Base-by-base conservation (phyloP, 2,329 filamentous ascomycete genomes). In the Didymella keratinophila region DNA sequence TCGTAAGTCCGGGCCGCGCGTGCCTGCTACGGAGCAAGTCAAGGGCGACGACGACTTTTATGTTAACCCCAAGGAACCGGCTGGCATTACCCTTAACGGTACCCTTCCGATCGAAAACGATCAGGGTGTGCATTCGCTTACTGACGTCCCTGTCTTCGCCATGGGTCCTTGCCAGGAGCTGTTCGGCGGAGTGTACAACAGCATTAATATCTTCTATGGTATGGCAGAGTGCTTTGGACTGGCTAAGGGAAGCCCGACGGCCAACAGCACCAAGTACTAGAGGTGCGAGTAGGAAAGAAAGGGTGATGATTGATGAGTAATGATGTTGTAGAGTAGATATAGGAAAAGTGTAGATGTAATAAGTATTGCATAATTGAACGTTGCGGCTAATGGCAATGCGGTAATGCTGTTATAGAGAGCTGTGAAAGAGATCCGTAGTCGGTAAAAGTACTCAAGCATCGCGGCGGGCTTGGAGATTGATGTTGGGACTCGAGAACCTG, bases 101-200 rank as follows among this genome's bases (percentile, higher is more conserved):
- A 93, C 90, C 0, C 77, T 95, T 18, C 84, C 88, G 0, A 83
- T 86, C 2, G 77, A 75, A 53, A 84, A 89, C 67, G 73, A 81
- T 39, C 84, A 89, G 78, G 92, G 76, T 42, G 76, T 78, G 34
- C 76, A 78, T 56, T 71, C 66, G 8, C 64, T 78, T 28, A 78
- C 76, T 3, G 76, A 78, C 56, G 76, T 78, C 3, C 76, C 76
- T 16, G 88, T 95, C 20, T 94, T 90, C 69, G 89, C 90, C 1
- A 84, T 85, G 80, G 91, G 91, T 0, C 91, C 91, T 6, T 94
- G 91, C 79, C 88, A 92, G 75, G 88, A 91, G 68, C 78, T 84
- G 14, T 95, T 95, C 72, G 86, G 87, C 4, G 89, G 90, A 54
- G 78, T 88, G 3, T 91, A 87, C 65, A 87, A 82, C 75, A 90